Evolutionary conservation across 2,329 filamentous ascomycete species (phyloP).

Genomic region (Pseudopyrenochaeta lycopersici): DNA sequence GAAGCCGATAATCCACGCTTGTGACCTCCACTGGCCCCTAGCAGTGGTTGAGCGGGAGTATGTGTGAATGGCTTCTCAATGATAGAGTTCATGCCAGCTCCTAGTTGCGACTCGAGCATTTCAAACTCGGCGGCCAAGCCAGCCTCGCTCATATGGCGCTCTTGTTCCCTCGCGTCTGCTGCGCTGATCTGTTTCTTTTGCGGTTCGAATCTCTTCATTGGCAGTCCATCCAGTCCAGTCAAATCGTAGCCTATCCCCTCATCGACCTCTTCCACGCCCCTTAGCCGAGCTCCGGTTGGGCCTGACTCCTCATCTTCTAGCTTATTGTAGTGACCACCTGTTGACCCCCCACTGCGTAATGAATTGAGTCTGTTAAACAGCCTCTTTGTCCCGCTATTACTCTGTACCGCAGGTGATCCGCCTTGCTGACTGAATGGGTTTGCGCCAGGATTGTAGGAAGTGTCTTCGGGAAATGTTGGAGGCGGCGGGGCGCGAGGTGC

Average conservation of each 20-base stretch:
- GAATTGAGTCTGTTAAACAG: constrained; percentile 44
- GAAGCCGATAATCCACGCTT: constrained; percentile 28
- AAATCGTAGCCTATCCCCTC: constrained; percentile 40
- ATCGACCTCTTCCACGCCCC: constrained; percentile 40
- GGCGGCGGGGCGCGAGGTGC: constrained; percentile 43
- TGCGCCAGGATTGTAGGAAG: constrained; percentile 38
- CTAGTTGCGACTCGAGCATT: constrained; percentile 45
- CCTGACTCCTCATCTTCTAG: constrained; percentile 44
- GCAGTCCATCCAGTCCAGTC: constrained; percentile 37
- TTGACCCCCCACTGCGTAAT: constrained; percentile 27
- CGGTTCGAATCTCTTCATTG: constrained; percentile 35
- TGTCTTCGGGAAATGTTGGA: constrained; percentile 40
- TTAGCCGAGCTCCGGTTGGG: constrained; percentile 16
- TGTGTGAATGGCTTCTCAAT: constrained; percentile 46
- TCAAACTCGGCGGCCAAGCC: constrained; percentile 48
- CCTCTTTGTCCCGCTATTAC: constrained; percentile 36
- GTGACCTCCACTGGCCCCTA: constrained; percentile 26
- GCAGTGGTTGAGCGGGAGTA: constrained; percentile 16
- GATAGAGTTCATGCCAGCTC: constrained; percentile 47
- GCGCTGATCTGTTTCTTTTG: constrained; percentile 15
- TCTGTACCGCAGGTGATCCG: constrained; percentile 22
- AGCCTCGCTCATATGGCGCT: constrained; percentile 37
- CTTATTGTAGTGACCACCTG: constrained; percentile 36
- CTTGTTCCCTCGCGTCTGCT: constrained; percentile 25
- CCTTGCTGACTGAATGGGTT: constrained; percentile 28